Conservation (phyloP, 2,329 filamentous ascomycete species). For the Metarhizium robertsii region DNA sequence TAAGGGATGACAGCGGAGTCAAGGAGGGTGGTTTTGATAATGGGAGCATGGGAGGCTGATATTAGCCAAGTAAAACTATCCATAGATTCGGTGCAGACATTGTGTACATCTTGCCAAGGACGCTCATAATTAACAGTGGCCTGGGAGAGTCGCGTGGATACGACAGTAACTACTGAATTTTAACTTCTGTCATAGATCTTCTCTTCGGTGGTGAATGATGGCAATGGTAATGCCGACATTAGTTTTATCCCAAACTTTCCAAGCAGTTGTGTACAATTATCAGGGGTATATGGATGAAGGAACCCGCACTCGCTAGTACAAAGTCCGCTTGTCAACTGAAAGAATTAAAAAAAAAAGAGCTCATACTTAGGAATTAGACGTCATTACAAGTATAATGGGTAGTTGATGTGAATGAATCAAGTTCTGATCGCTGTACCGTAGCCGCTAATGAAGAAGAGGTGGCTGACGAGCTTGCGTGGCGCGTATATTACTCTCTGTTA, state of each 20-base stretch:
- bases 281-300: neutral
- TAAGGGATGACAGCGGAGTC: neutral
- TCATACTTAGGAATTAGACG: neutral
- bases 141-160: neutral
- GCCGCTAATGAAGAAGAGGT: neutral
- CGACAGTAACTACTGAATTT: neutral
- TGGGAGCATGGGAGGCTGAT: neutral
- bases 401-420: neutral
- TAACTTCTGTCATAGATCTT: neutral
- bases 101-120: neutral
- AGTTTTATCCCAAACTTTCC: neutral
- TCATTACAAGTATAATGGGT: neutral
- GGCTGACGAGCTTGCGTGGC: neutral
- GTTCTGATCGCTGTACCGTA: neutral
- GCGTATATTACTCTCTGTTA: slow-evolving; percentile 24
- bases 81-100: neutral
- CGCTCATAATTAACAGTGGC: neutral
- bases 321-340: neutral
- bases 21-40: neutral
- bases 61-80: neutral
- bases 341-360: neutral
- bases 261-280: neutral
- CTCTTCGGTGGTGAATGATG: neutral
- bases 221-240: neutral
- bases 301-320: neutral